A percentile compares a stretch with the other conserved stretches of the same genome.
Conservation (phyloP, 805 yeast species). For the Blastobotrys parvus region DNA sequence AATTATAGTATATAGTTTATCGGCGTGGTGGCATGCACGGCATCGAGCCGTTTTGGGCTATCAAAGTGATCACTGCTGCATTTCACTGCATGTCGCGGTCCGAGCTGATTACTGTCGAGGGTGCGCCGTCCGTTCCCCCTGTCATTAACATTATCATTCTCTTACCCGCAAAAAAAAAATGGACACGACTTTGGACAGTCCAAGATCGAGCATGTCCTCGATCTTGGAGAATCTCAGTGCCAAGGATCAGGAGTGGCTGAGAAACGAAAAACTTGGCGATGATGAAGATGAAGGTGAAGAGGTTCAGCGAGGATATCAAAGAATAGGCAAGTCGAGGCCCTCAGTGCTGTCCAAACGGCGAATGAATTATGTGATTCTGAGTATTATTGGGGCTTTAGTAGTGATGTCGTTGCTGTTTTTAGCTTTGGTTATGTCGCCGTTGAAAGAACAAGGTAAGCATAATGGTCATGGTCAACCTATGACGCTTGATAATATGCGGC, state of each 20-base stretch:
- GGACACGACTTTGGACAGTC: not conserved
- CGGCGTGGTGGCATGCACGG: too few relatives aligned
- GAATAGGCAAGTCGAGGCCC: too few relatives aligned
- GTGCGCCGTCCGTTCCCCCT: not conserved
- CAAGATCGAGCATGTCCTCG: not conserved
- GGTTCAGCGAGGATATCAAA: not conserved
- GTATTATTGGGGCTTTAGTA: not conserved
- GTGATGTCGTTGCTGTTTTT: too few relatives aligned
- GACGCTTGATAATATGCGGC: slow-evolving; percentile 40
- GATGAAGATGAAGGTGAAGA: not conserved
- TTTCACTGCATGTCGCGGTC: too few relatives aligned
- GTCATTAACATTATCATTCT: not conserved
- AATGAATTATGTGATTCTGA: not conserved
- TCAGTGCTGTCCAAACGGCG: not conserved
- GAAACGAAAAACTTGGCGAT: too few relatives aligned
- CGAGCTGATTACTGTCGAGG: too few relatives aligned
- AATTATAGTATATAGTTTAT: too few relatives aligned
- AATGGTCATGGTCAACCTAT: slow-evolving; percentile 15
- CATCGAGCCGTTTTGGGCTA: too few relatives aligned
- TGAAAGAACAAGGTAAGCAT: not conserved
- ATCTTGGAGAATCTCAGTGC: not conserved
- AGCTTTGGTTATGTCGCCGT: not conserved
- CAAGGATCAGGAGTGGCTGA: not conserved
- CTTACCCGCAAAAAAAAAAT: not conserved
- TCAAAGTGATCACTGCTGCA: too few relatives aligned